These are phyloP conservation scores for Chytriomyces hyalinus DNA, from an alignment of 192 early-diverging fungal species.

Conservation along the genomic window DNA sequence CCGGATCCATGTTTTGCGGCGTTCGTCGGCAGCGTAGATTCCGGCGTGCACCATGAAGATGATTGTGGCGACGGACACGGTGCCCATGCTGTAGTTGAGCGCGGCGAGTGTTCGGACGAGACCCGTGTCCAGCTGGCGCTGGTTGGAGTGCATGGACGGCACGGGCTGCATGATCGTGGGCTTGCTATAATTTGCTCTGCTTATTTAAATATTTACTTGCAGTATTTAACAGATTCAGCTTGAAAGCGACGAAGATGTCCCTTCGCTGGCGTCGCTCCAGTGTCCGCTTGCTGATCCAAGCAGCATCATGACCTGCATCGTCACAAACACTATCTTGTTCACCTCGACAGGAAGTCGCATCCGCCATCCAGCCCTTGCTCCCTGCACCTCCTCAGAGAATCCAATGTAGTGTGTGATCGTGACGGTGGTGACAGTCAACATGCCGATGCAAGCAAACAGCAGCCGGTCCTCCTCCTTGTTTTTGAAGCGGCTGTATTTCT, in stretches of 20 bases:
- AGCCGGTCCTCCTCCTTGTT: conserved; percentile 26
- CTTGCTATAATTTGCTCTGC: neutral
- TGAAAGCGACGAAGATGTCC: neutral
- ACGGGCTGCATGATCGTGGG: neutral
- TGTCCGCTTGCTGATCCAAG: conserved; percentile 17
- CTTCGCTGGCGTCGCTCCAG: neutral
- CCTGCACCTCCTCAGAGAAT: neutral
- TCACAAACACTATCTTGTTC: conserved; percentile 27
- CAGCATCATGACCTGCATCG: conserved; percentile 26
- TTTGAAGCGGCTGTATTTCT: conserved; percentile 26
- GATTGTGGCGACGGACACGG: conserved; percentile 14
- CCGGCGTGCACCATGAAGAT: conserved; percentile 10
- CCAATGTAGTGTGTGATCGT: conserved; percentile 3
- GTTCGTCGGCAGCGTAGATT: neutral
- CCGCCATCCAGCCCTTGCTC: neutral
- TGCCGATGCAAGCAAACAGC: conserved; percentile 23
- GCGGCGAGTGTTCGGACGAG: neutral
- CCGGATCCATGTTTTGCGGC: neutral
- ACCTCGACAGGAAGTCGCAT: neutral
- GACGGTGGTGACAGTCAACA: conserved; percentile 9
- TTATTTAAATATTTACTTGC: neutral
- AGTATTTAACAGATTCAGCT: neutral
- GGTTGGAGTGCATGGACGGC: neutral
- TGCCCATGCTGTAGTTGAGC: conserved; percentile 7
- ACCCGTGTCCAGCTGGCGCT: neutral